phyloP scores from a whole-genome alignment of 176 grass and related monocot species.

The Oryza glaberrima region DNA sequence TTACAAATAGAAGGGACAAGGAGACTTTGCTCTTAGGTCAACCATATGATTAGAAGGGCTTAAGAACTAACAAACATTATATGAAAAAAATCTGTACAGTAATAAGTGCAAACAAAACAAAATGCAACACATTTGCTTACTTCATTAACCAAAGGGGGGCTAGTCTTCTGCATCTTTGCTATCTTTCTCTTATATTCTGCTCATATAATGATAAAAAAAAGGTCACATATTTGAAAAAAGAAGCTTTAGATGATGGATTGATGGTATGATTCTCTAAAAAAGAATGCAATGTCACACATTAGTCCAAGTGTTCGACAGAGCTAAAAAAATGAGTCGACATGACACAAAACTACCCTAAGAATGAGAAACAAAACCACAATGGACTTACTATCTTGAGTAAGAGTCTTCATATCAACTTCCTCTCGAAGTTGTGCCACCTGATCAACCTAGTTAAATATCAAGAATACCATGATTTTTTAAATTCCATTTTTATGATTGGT shows the following conservation, averaged over 20 bases:
- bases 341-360: not conserved
- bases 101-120: conserved; percentile 19
- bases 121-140: conserved; percentile 52
- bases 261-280: conserved; percentile 1
- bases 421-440: conserved; percentile 73
- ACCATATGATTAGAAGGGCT: not conserved
- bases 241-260: not conserved
- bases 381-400: conserved; percentile 69
- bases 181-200: conserved; percentile 81
- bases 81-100: not conserved
- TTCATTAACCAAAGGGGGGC: conserved; percentile 60
- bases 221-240: conserved; percentile 30
- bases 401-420: conserved; percentile 77
- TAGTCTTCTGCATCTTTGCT: conserved; percentile 65
- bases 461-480: conserved; percentile 33
- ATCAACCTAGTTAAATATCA: conserved; percentile 62
- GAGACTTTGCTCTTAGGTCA: not conserved
- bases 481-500: conserved; percentile 1
- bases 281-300: conserved; percentile 3
- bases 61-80: conserved; percentile 5
- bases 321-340: not conserved
- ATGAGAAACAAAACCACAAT: not conserved
- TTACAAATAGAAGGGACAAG: conserved; percentile 34
- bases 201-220: conserved; percentile 34
- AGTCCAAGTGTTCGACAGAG: not conserved